A percentile compares a stretch with the other conserved stretches of the same genome.
phyloP scores from a whole-genome alignment of 1,284 basidiomycete genomes.

The Moesziomyces parantarcticus region DNA sequence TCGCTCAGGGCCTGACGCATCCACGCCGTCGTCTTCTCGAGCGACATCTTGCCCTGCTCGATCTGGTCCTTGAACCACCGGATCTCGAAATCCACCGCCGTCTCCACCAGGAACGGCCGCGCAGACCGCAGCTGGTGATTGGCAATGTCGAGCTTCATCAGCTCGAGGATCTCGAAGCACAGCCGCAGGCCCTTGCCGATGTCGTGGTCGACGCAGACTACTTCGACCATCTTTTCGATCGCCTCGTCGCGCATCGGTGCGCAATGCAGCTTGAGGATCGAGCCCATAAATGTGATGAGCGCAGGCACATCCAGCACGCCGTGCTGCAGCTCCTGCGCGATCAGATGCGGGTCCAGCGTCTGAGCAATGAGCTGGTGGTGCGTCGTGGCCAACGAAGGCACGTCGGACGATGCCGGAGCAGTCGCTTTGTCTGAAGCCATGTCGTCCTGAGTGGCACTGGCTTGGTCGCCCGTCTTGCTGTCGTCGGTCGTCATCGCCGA shows the following conservation, averaged over 20 bases:
- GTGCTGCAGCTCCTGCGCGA: conserved; percentile 82
- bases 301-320: conserved; percentile 82
- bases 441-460: background rate
- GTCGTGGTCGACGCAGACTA: conserved; percentile 49
- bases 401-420: conserved; percentile 2
- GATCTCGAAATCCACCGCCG: conserved; percentile 83
- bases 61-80: conserved; percentile 77
- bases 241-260: conserved; percentile 89
- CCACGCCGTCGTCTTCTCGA: conserved; percentile 76
- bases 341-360: conserved; percentile 73
- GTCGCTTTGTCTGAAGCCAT: conserved; percentile 1
- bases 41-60: conserved; percentile 71
- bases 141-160: conserved; percentile 96
- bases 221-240: conserved; percentile 81
- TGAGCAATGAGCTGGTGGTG: conserved; percentile 68
- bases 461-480: conserved; percentile 1
- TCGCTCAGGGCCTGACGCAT: conserved; percentile 69
- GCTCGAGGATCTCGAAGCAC: conserved; percentile 90
- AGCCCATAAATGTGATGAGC: conserved; percentile 82
- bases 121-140: conserved; percentile 92
- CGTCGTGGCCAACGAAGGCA: conserved; percentile 19
- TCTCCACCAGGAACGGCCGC: conserved; percentile 83
- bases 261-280: conserved; percentile 87
- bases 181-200: conserved; percentile 81
- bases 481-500: conserved; percentile 5